phyloP scores from a whole-genome alignment of 73 alveolate genomes.

The Effrenium voratum region DNA sequence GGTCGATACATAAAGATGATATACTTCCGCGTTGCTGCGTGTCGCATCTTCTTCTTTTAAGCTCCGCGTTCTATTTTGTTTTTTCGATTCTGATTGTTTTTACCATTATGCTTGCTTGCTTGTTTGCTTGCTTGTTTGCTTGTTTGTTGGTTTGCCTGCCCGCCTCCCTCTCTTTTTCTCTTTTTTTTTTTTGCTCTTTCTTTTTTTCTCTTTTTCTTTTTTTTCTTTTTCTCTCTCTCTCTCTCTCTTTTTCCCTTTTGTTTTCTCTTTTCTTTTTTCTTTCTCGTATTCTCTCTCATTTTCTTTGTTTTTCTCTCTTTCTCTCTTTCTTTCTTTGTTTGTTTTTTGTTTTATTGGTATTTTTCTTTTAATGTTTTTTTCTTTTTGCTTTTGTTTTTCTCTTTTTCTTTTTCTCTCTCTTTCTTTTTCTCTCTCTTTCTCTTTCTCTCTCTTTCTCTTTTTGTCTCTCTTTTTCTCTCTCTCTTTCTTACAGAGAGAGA shows the following conservation, averaged over 20 bases:
- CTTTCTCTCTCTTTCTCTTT: background rate
- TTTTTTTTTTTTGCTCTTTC: background rate
- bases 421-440: background rate
- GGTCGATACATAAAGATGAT: too few relatives aligned
- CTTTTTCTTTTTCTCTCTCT: background rate
- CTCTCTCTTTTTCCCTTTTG: background rate
- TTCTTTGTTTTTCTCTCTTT: background rate
- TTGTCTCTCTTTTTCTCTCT: background rate
- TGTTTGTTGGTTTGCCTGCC: background rate
- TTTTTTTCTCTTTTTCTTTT: background rate
- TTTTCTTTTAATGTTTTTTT: too few relatives aligned
- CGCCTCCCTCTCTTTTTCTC: background rate
- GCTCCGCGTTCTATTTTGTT: background rate
- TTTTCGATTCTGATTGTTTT: background rate
- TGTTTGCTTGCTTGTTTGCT: too few relatives aligned
- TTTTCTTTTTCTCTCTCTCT: background rate
- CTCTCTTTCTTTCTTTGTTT: background rate
- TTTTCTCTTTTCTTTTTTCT: background rate
- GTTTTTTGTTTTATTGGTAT: too few relatives aligned
- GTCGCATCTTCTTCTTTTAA: too few relatives aligned
- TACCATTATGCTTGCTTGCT: background rate
- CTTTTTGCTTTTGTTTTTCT: background rate
- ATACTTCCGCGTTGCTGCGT: too few relatives aligned
- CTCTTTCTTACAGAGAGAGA: background rate
- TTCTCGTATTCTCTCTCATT: background rate